Evolutionary conservation across 2,329 filamentous ascomycete genomes (phyloP).

Genomic region (Fusarium siculi): DNA sequence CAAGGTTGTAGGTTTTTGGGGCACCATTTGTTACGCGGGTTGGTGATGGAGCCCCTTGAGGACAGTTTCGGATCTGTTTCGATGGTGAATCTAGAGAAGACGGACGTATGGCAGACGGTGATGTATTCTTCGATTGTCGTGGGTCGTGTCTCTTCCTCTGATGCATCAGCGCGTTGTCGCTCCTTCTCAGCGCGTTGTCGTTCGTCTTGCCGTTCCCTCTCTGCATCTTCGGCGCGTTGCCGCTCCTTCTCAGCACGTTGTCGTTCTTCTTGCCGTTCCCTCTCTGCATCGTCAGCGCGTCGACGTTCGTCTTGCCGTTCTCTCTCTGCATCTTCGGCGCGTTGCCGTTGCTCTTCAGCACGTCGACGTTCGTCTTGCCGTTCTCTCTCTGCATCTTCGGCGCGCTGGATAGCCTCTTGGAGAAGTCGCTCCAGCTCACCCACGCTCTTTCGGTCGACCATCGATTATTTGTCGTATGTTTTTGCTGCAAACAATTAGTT

Average conservation of each 20-base stretch:
- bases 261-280: not conserved
- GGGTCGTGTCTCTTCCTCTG: not conserved
- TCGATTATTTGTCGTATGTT: not conserved
- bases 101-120: not conserved
- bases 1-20: not conserved
- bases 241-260: no score
- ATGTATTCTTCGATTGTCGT: not conserved
- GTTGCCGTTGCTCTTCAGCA: no score
- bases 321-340: not conserved
- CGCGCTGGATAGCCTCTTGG: not conserved
- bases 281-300: not conserved
- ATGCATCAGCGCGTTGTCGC: not conserved
- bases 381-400: not conserved
- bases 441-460: not conserved
- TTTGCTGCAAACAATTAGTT: not conserved
- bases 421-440: not conserved
- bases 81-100: not conserved
- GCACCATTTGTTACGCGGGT: not conserved
- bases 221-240: not conserved
- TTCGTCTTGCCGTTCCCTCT: not conserved
- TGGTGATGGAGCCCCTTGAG: not conserved
- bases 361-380: not conserved
- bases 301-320: not conserved
- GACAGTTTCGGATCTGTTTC: not conserved
- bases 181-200: not conserved